Evolutionary conservation across 306 rosid genomes (phyloP).

Genomic region (Biancaea sappan): DNA sequence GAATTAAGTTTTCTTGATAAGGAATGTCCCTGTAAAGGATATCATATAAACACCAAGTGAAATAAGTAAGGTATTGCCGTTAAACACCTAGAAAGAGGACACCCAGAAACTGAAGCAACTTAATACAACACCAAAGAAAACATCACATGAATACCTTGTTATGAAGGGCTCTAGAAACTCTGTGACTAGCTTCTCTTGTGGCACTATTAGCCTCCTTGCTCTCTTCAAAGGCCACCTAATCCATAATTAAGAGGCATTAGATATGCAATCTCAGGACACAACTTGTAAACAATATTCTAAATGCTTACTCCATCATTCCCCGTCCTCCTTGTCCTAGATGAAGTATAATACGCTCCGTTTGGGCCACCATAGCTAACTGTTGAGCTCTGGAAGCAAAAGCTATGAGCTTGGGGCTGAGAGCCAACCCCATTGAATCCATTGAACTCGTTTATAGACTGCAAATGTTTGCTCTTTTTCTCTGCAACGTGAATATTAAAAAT

Average conservation of each 20-base stretch:
- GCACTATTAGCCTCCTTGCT: constrained; percentile 81
- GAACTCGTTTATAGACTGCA: constrained; percentile 42
- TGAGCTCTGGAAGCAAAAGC: constrained; percentile 85
- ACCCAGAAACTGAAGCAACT: constrained; percentile 16
- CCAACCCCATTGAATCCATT: constrained; percentile 28
- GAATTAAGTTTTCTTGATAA: constrained; percentile 68
- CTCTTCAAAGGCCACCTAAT: constrained; percentile 78
- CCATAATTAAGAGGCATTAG: constrained; percentile 33
- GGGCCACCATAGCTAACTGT: constrained; percentile 69
- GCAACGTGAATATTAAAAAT: constrained; percentile 24
- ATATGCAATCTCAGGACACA: neutral
- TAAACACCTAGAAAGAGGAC: neutral
- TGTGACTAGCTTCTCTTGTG: constrained; percentile 67
- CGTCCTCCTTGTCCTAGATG: constrained; percentile 64
- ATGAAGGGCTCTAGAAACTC: constrained; percentile 67
- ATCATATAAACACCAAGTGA: constrained; percentile 5
- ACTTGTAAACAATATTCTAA: constrained; percentile 11
- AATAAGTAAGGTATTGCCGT: neutral
- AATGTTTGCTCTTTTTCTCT: constrained; percentile 56
- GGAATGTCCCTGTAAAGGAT: constrained; percentile 72
- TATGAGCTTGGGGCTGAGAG: constrained; percentile 59
- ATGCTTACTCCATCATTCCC: constrained; percentile 89
- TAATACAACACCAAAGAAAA: constrained; percentile 11
- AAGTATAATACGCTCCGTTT: constrained; percentile 65
- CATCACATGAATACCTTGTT: constrained; percentile 53